Conservation (phyloP, 2,329 filamentous ascomycete genomes). For the Hypoxylon sp. region DNA sequence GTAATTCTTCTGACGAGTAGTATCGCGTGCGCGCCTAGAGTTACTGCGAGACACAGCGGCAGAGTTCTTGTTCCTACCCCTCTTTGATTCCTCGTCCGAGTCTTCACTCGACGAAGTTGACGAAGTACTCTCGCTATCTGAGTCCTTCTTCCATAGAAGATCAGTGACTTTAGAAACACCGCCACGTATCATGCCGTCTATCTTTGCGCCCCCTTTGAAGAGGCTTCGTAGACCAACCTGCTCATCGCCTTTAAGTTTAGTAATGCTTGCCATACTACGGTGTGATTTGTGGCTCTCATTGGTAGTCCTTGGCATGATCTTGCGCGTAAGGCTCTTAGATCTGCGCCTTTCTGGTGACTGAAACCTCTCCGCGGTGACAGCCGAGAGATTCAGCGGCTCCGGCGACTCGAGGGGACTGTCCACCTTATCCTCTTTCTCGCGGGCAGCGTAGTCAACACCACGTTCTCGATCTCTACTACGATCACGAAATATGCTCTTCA, state of each 20-base stretch:
- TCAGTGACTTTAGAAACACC: constrained; percentile 70
- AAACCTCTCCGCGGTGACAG: constrained; percentile 50
- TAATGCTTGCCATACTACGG: constrained; percentile 63
- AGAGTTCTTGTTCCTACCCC: constrained; percentile 57
- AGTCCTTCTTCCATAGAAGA: constrained; percentile 69
- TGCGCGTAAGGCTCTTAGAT: constrained; percentile 58
- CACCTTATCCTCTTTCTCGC: constrained; percentile 54
- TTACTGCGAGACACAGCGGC: constrained; percentile 54
- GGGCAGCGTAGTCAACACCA: constrained; percentile 51
- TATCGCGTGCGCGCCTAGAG: constrained; percentile 51
- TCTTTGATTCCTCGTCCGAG: constrained; percentile 60
- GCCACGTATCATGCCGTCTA: constrained; percentile 77
- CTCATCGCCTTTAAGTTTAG: constrained; percentile 59
- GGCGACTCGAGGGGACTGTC: constrained; percentile 49
- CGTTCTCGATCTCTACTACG: constrained; percentile 56
- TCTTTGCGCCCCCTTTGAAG: constrained; percentile 77
- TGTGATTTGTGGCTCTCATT: constrained; percentile 64
- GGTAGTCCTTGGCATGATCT: constrained; percentile 54
- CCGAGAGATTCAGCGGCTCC: constrained; percentile 46
- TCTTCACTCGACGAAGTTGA: constrained; percentile 63
- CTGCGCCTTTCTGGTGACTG: constrained; percentile 49
- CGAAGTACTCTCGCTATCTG: constrained; percentile 49
- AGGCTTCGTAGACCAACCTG: constrained; percentile 76
- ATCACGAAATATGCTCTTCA: constrained; percentile 69
- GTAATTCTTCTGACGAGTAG: constrained; percentile 59